phyloP scores from a whole-genome alignment of 1,284 basidiomycete genomes.

The Anthracocystis setariae region DNA sequence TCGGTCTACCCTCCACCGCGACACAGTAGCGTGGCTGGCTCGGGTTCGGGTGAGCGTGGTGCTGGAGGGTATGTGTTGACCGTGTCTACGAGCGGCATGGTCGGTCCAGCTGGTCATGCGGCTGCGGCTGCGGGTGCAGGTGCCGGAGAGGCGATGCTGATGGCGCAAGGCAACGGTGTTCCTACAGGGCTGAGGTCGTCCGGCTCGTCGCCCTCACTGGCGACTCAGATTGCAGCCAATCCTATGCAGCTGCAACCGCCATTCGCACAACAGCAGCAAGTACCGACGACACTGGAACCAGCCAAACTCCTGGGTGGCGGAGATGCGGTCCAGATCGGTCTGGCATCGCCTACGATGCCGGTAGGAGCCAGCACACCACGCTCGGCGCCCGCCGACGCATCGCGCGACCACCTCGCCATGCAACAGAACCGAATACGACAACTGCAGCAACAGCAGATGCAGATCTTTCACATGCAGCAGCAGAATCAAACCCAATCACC shows the following conservation, averaged over 20 bases:
- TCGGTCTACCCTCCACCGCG: slow-evolving; percentile 45
- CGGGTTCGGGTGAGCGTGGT: not conserved
- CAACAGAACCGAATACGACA: slow-evolving; percentile 36
- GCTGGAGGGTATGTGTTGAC: slow-evolving; percentile 13
- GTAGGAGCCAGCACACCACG: slow-evolving; percentile 28
- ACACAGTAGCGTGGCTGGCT: slow-evolving; percentile 20
- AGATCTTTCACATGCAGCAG: slow-evolving; percentile 32
- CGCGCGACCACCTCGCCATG: slow-evolving; percentile 23
- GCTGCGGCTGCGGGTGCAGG: not conserved
- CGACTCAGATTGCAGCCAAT: slow-evolving; percentile 42
- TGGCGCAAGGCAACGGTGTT: slow-evolving; percentile 18
- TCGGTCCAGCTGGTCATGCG: not conserved
- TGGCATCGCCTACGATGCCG: slow-evolving; percentile 12
- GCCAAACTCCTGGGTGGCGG: slow-evolving; percentile 22
- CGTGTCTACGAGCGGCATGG: slow-evolving; percentile 20
- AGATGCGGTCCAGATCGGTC: not conserved
- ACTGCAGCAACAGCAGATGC: slow-evolving; percentile 36
- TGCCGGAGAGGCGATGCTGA: slow-evolving; percentile 22
- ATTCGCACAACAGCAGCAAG: slow-evolving; percentile 19
- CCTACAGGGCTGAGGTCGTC: slow-evolving; percentile 19
- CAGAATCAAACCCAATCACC: slow-evolving; percentile 14
- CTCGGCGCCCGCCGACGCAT: slow-evolving; percentile 33
- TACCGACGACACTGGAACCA: slow-evolving; percentile 26
- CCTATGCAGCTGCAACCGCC: slow-evolving; percentile 50
- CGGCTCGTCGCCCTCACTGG: slow-evolving; percentile 38